Evolutionary conservation across 805 yeast genomes (phyloP), one percentile per base, ranked within the genome.

Genomic region (Metschnikowia kofuensis): DNA sequence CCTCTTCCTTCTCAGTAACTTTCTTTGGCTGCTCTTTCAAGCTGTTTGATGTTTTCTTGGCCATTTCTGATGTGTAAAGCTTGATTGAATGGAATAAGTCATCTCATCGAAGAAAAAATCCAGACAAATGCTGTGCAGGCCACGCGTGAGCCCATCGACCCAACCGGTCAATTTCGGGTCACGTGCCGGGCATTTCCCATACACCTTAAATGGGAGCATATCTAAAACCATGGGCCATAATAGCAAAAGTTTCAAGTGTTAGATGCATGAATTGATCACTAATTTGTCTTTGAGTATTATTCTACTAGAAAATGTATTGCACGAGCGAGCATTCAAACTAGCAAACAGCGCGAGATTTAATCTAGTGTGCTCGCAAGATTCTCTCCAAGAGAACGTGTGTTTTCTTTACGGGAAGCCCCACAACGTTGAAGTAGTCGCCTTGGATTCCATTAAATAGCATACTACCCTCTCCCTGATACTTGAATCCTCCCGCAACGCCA

Each of bases 401-500:
- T 28, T 40, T 44, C 28, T 40, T 38, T 29, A 51, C 78, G 0
- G 99, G 98, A 48, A 92, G 69, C 0, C 99, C 99, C 4, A 92
- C 92, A 12, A 89, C 87, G 62, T 89, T 92, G 66, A 77, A 82
- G 61, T 79, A 88, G 63, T 92, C 98, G 0, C 99, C 99, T 1
- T 75, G 74, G 11, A 90, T 77, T 13, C 68, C 66, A 16, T 73
- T 66, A 54, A 94, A 80, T 53, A 92, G 67, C 35, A 84, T 60
- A 1, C 86, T 82, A 1, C 95, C 94, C 9, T 64, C 62, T 0
- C 84, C 87, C 66, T 92, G 98, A 50, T 86, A 83, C 57, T 83
- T 83, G 69, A 88, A 91, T 0, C 99, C 99, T 6, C 97, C 99
- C 2, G 98, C 96, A 1, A 88, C 97, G 42, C 77, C 77, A 7